Percentiles rank a stretch among this genome's conserved stretches.
These are phyloP conservation scores for Halenospora varia DNA, from an alignment of 495 filamentous ascomycete species.

Conservation along the genomic window DNA sequence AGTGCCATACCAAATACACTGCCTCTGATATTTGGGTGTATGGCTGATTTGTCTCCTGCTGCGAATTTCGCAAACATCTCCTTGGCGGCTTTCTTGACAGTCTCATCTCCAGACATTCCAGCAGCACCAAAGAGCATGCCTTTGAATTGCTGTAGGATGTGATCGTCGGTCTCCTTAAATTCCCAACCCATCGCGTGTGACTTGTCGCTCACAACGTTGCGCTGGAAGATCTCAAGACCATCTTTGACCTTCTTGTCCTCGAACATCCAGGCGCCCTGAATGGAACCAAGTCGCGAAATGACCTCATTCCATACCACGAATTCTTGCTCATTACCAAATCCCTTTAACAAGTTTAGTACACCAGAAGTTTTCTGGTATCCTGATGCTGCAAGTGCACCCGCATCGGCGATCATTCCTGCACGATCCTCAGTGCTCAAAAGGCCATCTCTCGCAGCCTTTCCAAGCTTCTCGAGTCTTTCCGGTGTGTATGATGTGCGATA, in stretches of 20 bases:
- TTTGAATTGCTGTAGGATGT: constrained; percentile 85
- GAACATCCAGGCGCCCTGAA: constrained; percentile 85
- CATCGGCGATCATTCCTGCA: constrained; percentile 93
- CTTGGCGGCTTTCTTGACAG: constrained; percentile 57
- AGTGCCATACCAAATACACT: constrained; percentile 69
- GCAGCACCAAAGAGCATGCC: constrained; percentile 63
- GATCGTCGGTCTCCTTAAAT: constrained; percentile 77
- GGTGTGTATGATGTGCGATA: constrained; percentile 70
- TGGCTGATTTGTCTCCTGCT: constrained; percentile 60
- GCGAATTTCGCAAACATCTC: constrained; percentile 72
- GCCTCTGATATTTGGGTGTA: constrained; percentile 65
- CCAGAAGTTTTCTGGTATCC: constrained; percentile 94
- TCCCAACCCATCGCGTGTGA: constrained; percentile 85
- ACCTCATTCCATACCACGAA: constrained; percentile 97
- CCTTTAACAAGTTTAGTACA: constrained; percentile 76
- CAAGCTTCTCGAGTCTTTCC: constrained; percentile 64
- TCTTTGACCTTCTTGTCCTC: constrained; percentile 69
- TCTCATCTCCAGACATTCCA: constrained; percentile 54
- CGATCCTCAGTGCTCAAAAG: constrained; percentile 90
- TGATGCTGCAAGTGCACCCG: constrained; percentile 82
- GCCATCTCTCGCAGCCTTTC: constrained; percentile 78
- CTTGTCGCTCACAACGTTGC: constrained; percentile 66
- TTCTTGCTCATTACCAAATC: constrained; percentile 77
- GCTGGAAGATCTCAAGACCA: constrained; percentile 77
- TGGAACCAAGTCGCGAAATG: constrained; percentile 63